Percentiles rank a stretch among this genome's conserved stretches.
Evolutionary conservation across 768 basidiomycete species (phyloP).

Genomic region (Xanthoconium stramineum): DNA sequence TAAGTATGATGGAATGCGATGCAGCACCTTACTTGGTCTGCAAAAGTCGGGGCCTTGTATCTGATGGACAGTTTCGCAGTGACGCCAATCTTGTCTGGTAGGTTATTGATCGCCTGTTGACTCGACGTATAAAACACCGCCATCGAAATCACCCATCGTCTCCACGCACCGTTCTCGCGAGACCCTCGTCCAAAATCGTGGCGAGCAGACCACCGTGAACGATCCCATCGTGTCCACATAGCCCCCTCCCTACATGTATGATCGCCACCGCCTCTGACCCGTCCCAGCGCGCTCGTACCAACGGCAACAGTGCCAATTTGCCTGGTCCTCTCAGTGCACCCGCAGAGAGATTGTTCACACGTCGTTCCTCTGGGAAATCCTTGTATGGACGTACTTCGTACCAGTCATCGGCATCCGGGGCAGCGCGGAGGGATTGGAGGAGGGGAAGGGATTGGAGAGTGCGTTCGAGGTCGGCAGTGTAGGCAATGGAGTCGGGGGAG

Average conservation of each 20-base stretch:
- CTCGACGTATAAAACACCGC: constrained; percentile 3
- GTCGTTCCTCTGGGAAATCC: constrained; percentile 63
- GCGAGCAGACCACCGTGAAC: constrained; percentile 91
- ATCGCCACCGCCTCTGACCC: constrained; percentile 70
- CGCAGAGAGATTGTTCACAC: constrained; percentile 80
- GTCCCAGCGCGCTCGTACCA: constrained; percentile 72
- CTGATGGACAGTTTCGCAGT: constrained; percentile 81
- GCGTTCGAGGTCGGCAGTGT: constrained; percentile 61
- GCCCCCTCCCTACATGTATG: constrained; percentile 77
- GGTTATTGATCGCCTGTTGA: constrained; percentile 72
- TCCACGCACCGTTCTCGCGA: constrained; percentile 70
- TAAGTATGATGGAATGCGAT: neutral
- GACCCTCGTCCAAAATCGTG: constrained; percentile 82
- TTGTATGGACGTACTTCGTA: constrained; percentile 77
- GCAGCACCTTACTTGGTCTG: constrained; percentile 62
- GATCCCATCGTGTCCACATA: constrained; percentile 95
- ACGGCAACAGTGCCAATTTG: constrained; percentile 73
- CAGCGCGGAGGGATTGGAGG: constrained; percentile 49
- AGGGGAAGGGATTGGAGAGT: constrained; percentile 62
- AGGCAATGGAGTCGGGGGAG: constrained; percentile 55
- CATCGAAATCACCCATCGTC: neutral
- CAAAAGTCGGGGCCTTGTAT: constrained; percentile 85
- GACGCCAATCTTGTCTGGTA: constrained; percentile 89
- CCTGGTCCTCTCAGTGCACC: constrained; percentile 88
- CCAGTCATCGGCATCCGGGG: constrained; percentile 56